Evolutionary conservation across 2,329 filamentous ascomycete genomes (phyloP), one percentile per base, ranked within the genome.

Genomic region (Ceratocystis albifundus): DNA sequence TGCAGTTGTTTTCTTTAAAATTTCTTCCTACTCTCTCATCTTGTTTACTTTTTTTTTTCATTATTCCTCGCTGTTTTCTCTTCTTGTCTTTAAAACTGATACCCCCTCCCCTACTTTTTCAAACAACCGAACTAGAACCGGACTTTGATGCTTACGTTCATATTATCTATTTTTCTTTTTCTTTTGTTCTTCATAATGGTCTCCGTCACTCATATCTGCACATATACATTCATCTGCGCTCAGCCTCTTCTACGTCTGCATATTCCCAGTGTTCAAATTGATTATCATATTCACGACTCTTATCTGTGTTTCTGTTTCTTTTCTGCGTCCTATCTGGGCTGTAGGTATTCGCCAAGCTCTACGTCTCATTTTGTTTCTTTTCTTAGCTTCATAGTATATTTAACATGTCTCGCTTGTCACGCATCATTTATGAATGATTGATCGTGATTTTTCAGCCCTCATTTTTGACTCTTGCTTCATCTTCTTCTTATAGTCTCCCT

Each of bases 101-200:
- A 66, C 57, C 65, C 61, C 32, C 53, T 44, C 50, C 64, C 36
- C 28, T 50, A 20, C 36, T 20, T 44, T 36, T 17, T 15, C 36
- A 36, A 12, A 10, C 30, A 32, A 67, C n/a, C 44, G 32, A 46
- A 57, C 17, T 32, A 22, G 46, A 53, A 63, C 55, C 46, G 48
- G 62, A 44, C 44, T 64, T 36, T 63, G 61, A 64, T 63, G 25
- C 36, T 57, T 64, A 65, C 64, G 46, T 68, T 50, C 36, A 36
- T 36, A 12, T 36, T 36, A 36, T 10, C 36, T 64, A 45, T 30
- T 59, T 63, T 61, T 10, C n/a, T 30, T 22, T 62, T 25, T 20
- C 22, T 36, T 45, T 17, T 41, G 62, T 22, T 50, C 61, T 25
- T 36, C 22, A 41, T 65, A 30, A 46, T 55, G 48, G 32, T 36